A percentile compares a stretch with the other conserved stretches of the same genome.
Conservation (phyloP, 2,329 filamentous ascomycete genomes). For the Penicillium sp. region DNA sequence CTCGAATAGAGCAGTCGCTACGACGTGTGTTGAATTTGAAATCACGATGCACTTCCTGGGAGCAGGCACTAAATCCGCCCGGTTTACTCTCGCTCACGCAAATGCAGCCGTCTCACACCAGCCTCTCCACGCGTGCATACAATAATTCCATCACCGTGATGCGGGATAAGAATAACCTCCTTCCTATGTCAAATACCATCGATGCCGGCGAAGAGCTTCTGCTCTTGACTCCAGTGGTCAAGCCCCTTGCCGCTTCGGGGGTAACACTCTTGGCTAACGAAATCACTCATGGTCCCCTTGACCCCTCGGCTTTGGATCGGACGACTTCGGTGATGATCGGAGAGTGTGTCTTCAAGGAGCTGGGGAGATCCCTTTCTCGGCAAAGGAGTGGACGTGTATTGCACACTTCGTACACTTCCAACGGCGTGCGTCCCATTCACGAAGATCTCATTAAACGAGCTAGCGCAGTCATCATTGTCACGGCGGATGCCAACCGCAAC, state of each 20-base stretch:
- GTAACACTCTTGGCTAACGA: slow-evolving; percentile 65
- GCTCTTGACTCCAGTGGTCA: slow-evolving; percentile 80
- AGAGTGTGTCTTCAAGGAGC: slow-evolving; percentile 84
- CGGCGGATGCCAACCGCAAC: slow-evolving; percentile 89
- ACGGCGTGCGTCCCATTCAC: slow-evolving; percentile 85
- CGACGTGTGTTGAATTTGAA: slow-evolving; percentile 76
- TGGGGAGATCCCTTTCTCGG: slow-evolving; percentile 80
- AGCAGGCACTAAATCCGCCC: slow-evolving; percentile 80
- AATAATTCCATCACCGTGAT: slow-evolving; percentile 91
- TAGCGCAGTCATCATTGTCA: slow-evolving; percentile 82
- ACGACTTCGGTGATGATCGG: slow-evolving; percentile 74
- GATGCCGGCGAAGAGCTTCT: slow-evolving; percentile 84
- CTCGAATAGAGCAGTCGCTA: slow-evolving; percentile 74
- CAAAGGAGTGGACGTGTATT: slow-evolving; percentile 79
- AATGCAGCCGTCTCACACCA: slow-evolving; percentile 75
- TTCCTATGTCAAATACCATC: slow-evolving; percentile 76
- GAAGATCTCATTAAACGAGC: slow-evolving; percentile 87
- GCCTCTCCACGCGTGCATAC: slow-evolving; percentile 78
- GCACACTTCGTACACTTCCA: slow-evolving; percentile 92
- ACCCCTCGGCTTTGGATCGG: slow-evolving; percentile 53
- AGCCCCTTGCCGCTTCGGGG: slow-evolving; percentile 83
- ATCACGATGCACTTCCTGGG: slow-evolving; percentile 79
- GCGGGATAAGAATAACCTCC: slow-evolving; percentile 74
- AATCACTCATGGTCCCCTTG: slow-evolving; percentile 43
- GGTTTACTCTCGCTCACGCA: slow-evolving; percentile 71